Evolutionary conservation across 1,284 basidiomycete genomes (phyloP), one percentile per base, ranked within the genome.

Genomic region (Sporisorium sorghi): DNA sequence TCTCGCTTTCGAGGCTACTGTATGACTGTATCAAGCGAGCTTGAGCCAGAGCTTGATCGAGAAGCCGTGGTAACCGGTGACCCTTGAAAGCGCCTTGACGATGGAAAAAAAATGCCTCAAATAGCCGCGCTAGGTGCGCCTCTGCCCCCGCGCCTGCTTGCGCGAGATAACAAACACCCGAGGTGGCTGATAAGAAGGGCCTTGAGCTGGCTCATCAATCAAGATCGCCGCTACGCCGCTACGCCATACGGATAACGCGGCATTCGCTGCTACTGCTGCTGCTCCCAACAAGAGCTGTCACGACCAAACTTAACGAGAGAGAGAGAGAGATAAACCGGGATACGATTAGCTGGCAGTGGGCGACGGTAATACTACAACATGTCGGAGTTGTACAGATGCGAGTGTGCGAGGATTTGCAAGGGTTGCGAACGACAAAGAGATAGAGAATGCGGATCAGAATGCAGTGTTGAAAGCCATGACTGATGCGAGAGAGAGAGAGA

Each of bases 311-410:
- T n/a, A 54, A 9, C 26, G 23, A 35, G 11, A 33, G n/a, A 30
- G 21, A n/a, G 23, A 37, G 14, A 12, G 23, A 28, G n/a, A 14
- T 17, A 17, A 15, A 51, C 3, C 9, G 21, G 57, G 26, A 52
- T 56, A 39, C 42, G 58, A 65, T 71, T 71, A 61, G 62, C 58
- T 61, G 62, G 55, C 58, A 56, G 55, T 58, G 44, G n/a, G 39
- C 19, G 40, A 49, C 3, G 24, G 35, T 71, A 66, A 33, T 57
- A 68, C 55, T 65, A 69, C 65, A 73, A 65, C 71, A 73, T 68
- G 71, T 73, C 71, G 65, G 71, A 73, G 65, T 68, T 68, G 71
- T 68, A 73, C 59, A 64, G 56, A 73, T 73, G 71, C 65, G 58
- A 70, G 60, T 57, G 55, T 53, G 57, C 50, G 48, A 52, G 44